phyloP scores from a whole-genome alignment of 208 protist genomes.

The Borovskyia barvae region DNA sequence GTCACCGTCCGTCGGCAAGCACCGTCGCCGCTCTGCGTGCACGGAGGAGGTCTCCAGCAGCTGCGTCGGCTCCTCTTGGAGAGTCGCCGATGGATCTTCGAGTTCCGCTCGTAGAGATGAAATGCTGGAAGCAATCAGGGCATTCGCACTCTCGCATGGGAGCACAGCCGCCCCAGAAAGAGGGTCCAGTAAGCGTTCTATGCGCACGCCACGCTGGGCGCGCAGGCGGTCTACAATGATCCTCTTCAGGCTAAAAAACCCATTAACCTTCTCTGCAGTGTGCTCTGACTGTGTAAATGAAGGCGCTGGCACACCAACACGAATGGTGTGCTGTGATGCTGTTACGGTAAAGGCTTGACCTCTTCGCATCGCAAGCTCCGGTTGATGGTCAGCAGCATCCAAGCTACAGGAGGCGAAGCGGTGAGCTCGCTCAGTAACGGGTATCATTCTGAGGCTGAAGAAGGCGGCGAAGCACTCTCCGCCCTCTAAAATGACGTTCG shows the following conservation, averaged over 20 bases:
- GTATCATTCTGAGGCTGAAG: conserved; percentile 20
- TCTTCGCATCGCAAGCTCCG: no score
- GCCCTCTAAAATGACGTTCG: neutral
- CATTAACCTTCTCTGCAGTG: no score
- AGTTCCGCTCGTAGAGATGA: no score
- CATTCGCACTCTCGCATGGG: conserved; percentile 40
- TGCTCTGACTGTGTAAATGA: no score
- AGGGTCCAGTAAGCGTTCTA: conserved; percentile 34
- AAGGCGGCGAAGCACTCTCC: conserved; percentile 22
- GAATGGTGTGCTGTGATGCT: conserved; percentile 5
- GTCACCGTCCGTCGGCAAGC: no score
- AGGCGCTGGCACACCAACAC: conserved; percentile 7
- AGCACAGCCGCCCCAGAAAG: conserved; percentile 50
- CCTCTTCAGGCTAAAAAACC: neutral
- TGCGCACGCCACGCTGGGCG: conserved; percentile 10
- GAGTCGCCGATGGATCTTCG: conserved; percentile 3
- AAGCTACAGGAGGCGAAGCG: neutral
- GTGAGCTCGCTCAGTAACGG: neutral
- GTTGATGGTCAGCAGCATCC: no score
- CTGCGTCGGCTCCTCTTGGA: conserved; percentile 7
- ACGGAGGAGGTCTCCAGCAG: neutral
- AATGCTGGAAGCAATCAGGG: conserved; percentile 16
- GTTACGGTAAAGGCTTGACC: conserved; percentile 16
- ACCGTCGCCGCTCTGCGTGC: no score
- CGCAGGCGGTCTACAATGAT: conserved; percentile 11